phyloP scores from a whole-genome alignment of 164 flowering plant genomes.

The Magnolia officinalis region DNA sequence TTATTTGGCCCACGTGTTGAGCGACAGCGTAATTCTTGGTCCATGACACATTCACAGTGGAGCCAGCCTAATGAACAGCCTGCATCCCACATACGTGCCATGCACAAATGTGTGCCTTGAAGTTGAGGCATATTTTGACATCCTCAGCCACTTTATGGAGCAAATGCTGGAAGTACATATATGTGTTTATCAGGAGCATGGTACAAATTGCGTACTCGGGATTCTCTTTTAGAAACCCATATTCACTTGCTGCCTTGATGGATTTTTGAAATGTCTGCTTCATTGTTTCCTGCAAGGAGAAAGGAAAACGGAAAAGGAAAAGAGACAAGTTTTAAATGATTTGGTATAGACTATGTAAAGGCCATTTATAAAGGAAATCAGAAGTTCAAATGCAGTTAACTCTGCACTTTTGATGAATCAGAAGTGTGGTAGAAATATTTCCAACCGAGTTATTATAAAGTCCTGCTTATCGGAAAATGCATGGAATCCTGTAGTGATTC shows the following conservation, averaged over 20 bases:
- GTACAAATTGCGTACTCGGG: constrained; percentile 69
- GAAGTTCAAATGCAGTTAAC: too few species aligned
- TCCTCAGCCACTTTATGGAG: background rate
- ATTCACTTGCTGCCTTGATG: constrained; percentile 81
- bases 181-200: background rate
- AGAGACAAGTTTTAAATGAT: background rate
- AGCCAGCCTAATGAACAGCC: too few species aligned
- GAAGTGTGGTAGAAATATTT: background rate
- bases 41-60: background rate
- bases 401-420: background rate
- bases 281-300: constrained; percentile 73
- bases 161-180: background rate
- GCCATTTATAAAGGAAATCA: too few species aligned
- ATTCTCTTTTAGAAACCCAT: constrained; percentile 83
- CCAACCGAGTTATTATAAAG: background rate
- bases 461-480: background rate
- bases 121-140: background rate
- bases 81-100: too few species aligned
- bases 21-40: background rate
- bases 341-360: background rate
- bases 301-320: background rate
- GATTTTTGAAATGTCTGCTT: constrained; percentile 87
- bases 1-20: background rate
- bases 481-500: background rate
- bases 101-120: too few species aligned